Base-by-base conservation (phyloP, 805 yeast genomes). In the Saturnispora mendoncae region DNA sequence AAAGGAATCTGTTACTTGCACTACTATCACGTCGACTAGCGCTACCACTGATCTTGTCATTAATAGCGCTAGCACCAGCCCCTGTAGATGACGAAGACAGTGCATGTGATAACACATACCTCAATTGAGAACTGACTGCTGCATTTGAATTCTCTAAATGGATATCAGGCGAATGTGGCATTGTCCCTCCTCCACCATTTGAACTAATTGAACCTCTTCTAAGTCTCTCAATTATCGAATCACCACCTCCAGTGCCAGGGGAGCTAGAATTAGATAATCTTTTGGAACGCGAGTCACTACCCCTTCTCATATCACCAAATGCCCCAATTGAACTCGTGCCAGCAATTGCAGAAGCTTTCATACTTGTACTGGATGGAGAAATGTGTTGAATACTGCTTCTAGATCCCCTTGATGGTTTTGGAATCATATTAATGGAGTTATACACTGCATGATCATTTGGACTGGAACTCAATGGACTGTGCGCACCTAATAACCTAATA, bases 1-100 rank as follows among this genome's bases (percentile, higher is more conserved):
- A 45, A 33, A 55, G 55, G 9, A 55, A 54, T 29, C 55, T 52
- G 19, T 50, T 44, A 9, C 45, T 23, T 12, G 33, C 33, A 3
- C 24, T 18, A 23, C 17, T 21, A 6, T 20, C 36, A 8, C 33
- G 14, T 12, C 30, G 14, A 8, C 24, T 24, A n/a, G n/a, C n/a
- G n/a, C n/a, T n/a, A n/a, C n/a, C n/a, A n/a, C n/a, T n/a, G n/a
- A n/a, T n/a, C n/a, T n/a, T n/a, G n/a, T n/a, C n/a, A n/a, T n/a
- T n/a, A n/a, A n/a, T n/a, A n/a, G n/a, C n/a, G n/a, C n/a, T n/a
- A n/a, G n/a, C n/a, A n/a, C n/a, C n/a, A n/a, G n/a, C n/a, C 6
- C 25, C 23, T 8, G 36, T 13, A 13, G 24, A 21, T 21, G 41
- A 23, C 13, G 26, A n/a, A 15, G 34, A 18, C 7, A 33, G 25